Base-by-base conservation (phyloP, 192 early-diverging fungal species). In the Oehlia diaphana region DNA sequence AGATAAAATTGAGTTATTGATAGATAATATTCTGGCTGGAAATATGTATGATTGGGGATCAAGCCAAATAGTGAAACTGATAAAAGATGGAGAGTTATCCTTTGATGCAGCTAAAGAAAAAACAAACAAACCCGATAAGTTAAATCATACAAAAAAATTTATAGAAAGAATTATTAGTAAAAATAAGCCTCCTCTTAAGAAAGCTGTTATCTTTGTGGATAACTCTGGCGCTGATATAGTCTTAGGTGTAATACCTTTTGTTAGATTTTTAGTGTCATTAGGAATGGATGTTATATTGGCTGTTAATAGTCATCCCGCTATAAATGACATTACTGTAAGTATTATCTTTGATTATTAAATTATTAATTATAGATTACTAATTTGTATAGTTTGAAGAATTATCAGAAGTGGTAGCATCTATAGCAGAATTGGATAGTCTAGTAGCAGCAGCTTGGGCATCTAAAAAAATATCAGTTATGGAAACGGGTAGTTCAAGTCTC, bases 41-140 rank as follows among this genome's bases (percentile, higher is more conserved):
- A 95, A 95, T 82, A 95, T 95, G 94, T 95, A 91, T 69, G 94
- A 95, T 84, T 95, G 94, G 94, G 90, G 94, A 3, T 88, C 92
- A 1, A 83, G 86, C 35, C 82, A 84, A 39, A 84, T 95, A 50
- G 86, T 89, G 19, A 86, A 89, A 50, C 81, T 88, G 86, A 78
- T 95, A 37, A 83, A 82, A 19, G 81, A 70, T 7, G 92, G 92
- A 21, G 82, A 84, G 26, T 83, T 95, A 47, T 87, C 90, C 67
- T 91, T 95, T 76, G 81, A 80, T 19, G 74, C 77, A 4, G 94
- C 90, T 1, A 77, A 79, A 8, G 79, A 79, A 9, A 87, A 86
- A 63, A 82, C 83, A 79, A 84, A 63, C 33, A 68, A n/a, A 50
- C 66, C 35, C 73, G 84, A 69, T 39, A 64, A 65, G 88, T 91